A percentile compares a stretch with the other conserved stretches of the same genome.
Conservation (phyloP, 139 green algal genomes). For the Chlamydomonas sphaeroides region DNA sequence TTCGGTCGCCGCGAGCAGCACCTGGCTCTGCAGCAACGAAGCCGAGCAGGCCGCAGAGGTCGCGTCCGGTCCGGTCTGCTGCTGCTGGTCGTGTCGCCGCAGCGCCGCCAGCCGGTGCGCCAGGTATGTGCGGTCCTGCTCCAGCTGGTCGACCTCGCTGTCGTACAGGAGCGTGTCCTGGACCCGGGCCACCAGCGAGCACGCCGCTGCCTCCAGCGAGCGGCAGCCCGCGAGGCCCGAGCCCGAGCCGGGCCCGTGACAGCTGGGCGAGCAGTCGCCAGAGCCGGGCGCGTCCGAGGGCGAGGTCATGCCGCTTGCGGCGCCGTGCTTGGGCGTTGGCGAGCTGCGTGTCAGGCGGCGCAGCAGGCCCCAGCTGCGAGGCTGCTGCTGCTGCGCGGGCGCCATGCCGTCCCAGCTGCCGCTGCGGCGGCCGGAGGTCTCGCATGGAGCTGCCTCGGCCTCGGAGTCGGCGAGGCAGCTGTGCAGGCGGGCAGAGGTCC, state of each 20-base stretch:
- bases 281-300: not conserved
- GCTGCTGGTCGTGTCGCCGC: not conserved
- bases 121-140: slow-evolving; percentile 34
- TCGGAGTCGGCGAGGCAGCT: not conserved
- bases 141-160: slow-evolving; percentile 35
- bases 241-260: too few relatives aligned
- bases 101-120: not conserved
- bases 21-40: slow-evolving; percentile 13
- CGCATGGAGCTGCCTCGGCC: too few relatives aligned
- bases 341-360: too few relatives aligned
- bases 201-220: not conserved
- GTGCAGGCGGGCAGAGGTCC: not conserved
- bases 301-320: not conserved
- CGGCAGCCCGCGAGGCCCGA: not conserved
- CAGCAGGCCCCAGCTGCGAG: too few relatives aligned
- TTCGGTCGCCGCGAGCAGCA: slow-evolving; percentile 26
- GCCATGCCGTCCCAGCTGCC: not conserved
- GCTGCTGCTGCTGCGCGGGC: too few relatives aligned
- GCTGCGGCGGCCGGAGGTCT: too few relatives aligned
- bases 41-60: not conserved
- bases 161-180: slow-evolving; percentile 26
- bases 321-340: too few relatives aligned
- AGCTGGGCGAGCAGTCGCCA: not conserved
- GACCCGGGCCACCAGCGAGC: not conserved
- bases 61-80: not conserved